Percentiles rank a stretch among this genome's conserved stretches.
Evolutionary conservation across 2,329 filamentous ascomycete species (phyloP).

Genomic region (Exophiala oligosperma): DNA sequence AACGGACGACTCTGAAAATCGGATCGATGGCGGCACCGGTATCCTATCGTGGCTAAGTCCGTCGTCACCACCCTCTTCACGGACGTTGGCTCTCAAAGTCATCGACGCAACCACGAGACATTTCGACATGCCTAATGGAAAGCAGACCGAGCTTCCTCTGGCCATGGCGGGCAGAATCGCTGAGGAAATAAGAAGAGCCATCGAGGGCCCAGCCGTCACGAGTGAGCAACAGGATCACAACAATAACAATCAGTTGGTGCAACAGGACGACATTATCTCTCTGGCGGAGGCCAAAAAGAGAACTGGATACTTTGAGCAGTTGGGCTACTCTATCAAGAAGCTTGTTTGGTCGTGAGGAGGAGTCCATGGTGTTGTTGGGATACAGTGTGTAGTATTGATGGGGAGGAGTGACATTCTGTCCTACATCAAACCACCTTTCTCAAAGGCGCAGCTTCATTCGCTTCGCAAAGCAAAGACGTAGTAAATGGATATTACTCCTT

Average conservation of each 20-base stretch:
- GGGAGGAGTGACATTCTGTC: no score
- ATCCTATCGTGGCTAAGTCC: slow-evolving; percentile 41
- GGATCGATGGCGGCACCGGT: slow-evolving; percentile 39
- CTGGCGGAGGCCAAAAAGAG: slow-evolving; percentile 81
- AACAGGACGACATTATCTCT: slow-evolving; percentile 73
- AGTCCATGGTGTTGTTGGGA: not conserved
- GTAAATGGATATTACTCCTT: no score
- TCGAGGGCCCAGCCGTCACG: slow-evolving; percentile 39
- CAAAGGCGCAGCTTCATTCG: no score
- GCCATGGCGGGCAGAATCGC: slow-evolving; percentile 65
- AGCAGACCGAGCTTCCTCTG: slow-evolving; percentile 27
- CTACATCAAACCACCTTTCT: no score
- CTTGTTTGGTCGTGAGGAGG: slow-evolving; percentile 67
- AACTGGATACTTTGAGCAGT: slow-evolving; percentile 80
- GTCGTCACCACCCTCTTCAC: slow-evolving; percentile 31
- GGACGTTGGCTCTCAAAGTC: slow-evolving; percentile 46
- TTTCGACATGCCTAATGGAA: not conserved
- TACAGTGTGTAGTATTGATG: no score
- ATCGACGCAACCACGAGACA: slow-evolving; percentile 31
- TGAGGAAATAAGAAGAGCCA: slow-evolving; percentile 72
- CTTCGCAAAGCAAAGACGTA: no score
- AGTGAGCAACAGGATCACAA: slow-evolving; percentile 29
- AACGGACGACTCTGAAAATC: slow-evolving; percentile 19
- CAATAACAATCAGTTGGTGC: slow-evolving; percentile 40
- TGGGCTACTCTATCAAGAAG: slow-evolving; percentile 90